Conservation (phyloP, 2,329 filamentous ascomycete genomes). For the Cladophialophora psammophila region DNA sequence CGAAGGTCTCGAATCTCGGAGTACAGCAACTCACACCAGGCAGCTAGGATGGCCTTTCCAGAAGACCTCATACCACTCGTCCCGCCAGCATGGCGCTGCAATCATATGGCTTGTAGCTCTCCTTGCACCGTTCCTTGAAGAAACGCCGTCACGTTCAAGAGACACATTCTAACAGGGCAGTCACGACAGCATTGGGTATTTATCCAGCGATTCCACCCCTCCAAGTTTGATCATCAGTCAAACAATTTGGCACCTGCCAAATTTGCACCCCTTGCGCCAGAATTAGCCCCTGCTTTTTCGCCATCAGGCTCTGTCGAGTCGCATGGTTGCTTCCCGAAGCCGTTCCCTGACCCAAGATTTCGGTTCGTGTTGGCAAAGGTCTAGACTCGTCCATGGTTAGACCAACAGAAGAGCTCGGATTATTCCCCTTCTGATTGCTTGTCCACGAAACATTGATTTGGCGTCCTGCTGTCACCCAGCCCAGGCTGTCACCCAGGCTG, state of each 20-base stretch:
- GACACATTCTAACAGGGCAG: background rate
- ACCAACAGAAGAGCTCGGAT: background rate
- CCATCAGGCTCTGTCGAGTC: background rate
- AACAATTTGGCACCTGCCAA: background rate
- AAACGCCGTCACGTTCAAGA: background rate
- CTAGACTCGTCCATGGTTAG: conserved; percentile 9
- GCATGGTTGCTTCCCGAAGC: conserved; percentile 3
- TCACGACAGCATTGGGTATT: background rate
- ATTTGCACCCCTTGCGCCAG: conserved; percentile 7
- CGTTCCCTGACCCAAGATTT: conserved; percentile 6
- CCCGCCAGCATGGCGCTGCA: background rate
- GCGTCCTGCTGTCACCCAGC: background rate
- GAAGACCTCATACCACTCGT: background rate
- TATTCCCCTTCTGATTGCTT: background rate
- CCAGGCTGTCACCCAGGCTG: background rate
- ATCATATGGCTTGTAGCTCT: background rate
- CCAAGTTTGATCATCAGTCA: background rate
- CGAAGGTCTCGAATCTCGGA: background rate
- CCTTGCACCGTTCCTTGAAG: background rate
- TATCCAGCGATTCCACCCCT: background rate
- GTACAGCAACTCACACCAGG: background rate
- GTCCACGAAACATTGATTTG: background rate
- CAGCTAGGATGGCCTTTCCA: background rate
- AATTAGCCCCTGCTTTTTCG: background rate
- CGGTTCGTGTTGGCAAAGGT: conserved; percentile 7